Evolutionary conservation across 2,329 filamentous ascomycete species (phyloP), one percentile per base, ranked within the genome.

Genomic region (Scedosporium apiospermum): DNA sequence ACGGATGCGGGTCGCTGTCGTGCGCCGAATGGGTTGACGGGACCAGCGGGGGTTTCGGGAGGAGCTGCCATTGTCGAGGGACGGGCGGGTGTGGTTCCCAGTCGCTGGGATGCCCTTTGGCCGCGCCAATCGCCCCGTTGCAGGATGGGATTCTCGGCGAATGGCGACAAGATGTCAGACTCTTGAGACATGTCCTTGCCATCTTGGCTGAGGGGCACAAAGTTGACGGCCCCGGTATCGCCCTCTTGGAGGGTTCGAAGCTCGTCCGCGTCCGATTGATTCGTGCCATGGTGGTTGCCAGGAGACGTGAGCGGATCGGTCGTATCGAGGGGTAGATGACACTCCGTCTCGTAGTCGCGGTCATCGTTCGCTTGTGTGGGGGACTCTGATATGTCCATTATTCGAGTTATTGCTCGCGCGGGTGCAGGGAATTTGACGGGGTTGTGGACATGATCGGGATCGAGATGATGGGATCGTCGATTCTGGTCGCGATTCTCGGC

Each of bases 331-430:
- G 18, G 18, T 23, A 27, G 30, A 49, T 57, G 41, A 64, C 66
- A 73, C 64, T 71, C 80, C 75, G 66, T 76, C 72, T 79, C 78
- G 66, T 86, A 86, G 70, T 83, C 83, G 44, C 82, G 79, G 57
- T 76, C 81, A 55, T 80, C 77, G 66, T 86, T 86, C 63, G 77
- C 74, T 70, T 86, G 83, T 1, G 83, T 86, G 1, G 80, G 79
- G 9, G 82, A 65, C 14, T 65, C 60, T 21, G 64, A 65, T 23
- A 59, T 42, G 26, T 64, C 62, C 58, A 62, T 65, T 49, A 42
- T 58, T 21, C 42, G 18, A 21, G 27, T n/a, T 44, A 38, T 18
- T 23, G 51, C 51, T 55, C 51, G 51, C 23, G 23, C 23, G 18
- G 51, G 51, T 23, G 51, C 23, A 23, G 51, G 51, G 1, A 55